phyloP scores from a whole-genome alignment of 2,329 filamentous ascomycete species.

The Penicillium hordei region DNA sequence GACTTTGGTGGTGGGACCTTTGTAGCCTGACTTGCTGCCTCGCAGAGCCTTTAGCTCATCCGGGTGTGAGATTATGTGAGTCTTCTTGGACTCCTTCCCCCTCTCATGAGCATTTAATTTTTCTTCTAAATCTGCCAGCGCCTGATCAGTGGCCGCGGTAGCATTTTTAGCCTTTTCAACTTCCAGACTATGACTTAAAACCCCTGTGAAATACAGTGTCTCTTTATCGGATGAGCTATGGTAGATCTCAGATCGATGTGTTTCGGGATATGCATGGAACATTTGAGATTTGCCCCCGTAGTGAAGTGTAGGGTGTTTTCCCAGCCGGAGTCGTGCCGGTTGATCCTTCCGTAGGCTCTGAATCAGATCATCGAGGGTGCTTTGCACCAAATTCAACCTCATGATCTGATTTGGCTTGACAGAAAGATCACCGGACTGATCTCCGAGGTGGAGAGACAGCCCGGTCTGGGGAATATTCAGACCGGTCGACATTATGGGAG shows the following conservation, averaged over 20 bases:
- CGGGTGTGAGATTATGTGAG: constrained; percentile 39
- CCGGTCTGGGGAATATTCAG: constrained; percentile 42
- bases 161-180: constrained; percentile 56
- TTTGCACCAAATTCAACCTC: constrained; percentile 48
- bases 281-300: constrained; percentile 58
- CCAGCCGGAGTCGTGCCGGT: constrained; percentile 47
- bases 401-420: constrained; percentile 46
- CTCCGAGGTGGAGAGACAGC: constrained; percentile 40
- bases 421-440: constrained; percentile 32
- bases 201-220: constrained; percentile 56
- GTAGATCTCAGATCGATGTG: constrained; percentile 60
- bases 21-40: constrained; percentile 34
- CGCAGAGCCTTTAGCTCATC: constrained; percentile 40
- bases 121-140: constrained; percentile 59
- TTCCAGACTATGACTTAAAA: constrained; percentile 58
- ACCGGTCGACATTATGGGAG: constrained; percentile 32
- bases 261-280: constrained; percentile 55
- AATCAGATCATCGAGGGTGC: constrained; percentile 48
- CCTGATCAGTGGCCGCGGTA: constrained; percentile 58
- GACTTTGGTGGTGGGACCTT: constrained; percentile 38
- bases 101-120: constrained; percentile 60
- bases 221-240: constrained; percentile 43
- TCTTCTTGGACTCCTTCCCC: constrained; percentile 61
- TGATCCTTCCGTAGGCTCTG: constrained; percentile 44
- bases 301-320: constrained; percentile 55